Evolutionary conservation across 2,329 filamentous ascomycete genomes (phyloP).

Genomic region (Ophiostoma novo-ulmi): DNA sequence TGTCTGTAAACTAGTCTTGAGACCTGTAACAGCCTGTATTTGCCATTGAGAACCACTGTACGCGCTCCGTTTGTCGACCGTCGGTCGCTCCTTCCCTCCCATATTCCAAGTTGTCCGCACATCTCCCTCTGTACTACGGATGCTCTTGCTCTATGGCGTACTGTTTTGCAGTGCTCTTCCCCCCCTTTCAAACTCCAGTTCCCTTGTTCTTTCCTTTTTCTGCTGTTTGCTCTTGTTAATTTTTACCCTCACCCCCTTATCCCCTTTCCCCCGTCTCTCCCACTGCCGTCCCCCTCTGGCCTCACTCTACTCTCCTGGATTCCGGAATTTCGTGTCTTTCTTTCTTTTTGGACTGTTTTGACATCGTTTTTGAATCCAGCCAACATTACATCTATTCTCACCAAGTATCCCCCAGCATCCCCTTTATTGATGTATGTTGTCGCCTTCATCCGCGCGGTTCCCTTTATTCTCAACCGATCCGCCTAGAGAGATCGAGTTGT

Average conservation of each 20-base stretch:
- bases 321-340: slow-evolving; percentile 2
- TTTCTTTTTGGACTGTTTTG: background rate
- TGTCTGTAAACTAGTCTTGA: background rate
- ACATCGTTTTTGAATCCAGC: background rate
- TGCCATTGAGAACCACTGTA: background rate
- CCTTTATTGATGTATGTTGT: slow-evolving; percentile 26
- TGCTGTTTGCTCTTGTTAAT: slow-evolving; percentile 18
- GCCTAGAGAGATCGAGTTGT: slow-evolving; percentile 26
- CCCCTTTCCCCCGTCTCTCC: slow-evolving; percentile 11
- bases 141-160: slow-evolving; percentile 13
- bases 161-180: slow-evolving; percentile 10
- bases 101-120: slow-evolving; percentile 23
- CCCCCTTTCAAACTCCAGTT: slow-evolving; percentile 13
- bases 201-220: slow-evolving; percentile 14
- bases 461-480: slow-evolving; percentile 26
- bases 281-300: background rate
- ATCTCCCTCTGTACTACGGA: slow-evolving; percentile 17
- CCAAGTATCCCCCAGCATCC: slow-evolving; percentile 12
- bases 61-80: background rate
- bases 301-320: slow-evolving; percentile 7
- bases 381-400: background rate
- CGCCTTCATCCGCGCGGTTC: slow-evolving; percentile 25
- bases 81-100: slow-evolving; percentile 18
- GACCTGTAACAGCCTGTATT: slow-evolving; percentile 2
- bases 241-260: slow-evolving; percentile 16